A percentile compares a stretch with the other conserved stretches of the same genome.
phyloP scores from a whole-genome alignment of 108 stramenopile genomes.

The Pseudonitzschia multiseries region DNA sequence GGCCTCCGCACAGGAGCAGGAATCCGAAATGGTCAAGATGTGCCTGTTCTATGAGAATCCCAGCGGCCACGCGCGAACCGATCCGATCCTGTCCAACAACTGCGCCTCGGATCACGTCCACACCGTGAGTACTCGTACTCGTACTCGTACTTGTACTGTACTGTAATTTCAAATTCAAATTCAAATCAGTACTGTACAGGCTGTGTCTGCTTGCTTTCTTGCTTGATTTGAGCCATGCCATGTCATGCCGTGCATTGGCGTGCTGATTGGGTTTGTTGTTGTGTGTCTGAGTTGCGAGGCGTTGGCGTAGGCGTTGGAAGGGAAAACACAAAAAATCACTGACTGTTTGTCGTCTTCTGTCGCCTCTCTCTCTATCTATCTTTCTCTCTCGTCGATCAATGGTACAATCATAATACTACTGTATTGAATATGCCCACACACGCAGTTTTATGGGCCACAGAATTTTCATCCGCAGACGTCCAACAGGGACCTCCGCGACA shows the following conservation, averaged over 20 bases:
- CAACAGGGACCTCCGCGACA: conserved; percentile 8
- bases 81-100: conserved; percentile 18
- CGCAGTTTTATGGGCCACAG: conserved; percentile 26
- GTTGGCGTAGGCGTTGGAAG: too few relatives aligned
- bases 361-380: neutral
- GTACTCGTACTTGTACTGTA: neutral
- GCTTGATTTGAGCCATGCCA: neutral
- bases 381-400: too few relatives aligned
- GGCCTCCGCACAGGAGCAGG: neutral
- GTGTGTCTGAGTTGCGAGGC: too few relatives aligned
- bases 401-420: too few relatives aligned
- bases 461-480: conserved; percentile 28
- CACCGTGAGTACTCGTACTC: neutral
- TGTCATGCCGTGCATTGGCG: too few relatives aligned
- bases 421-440: too few relatives aligned
- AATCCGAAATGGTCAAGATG: conserved; percentile 15
- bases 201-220: neutral
- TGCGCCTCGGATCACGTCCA: conserved; percentile 19
- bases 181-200: too few relatives aligned
- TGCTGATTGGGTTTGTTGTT: too few relatives aligned
- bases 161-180: too few relatives aligned
- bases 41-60: conserved; percentile 24
- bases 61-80: conserved; percentile 23
- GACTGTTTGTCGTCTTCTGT: too few relatives aligned
- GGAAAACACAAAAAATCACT: too few relatives aligned